These are phyloP conservation scores for Lipomyces sp. DNA, from an alignment of 805 yeast genomes.

Conservation along the genomic window DNA sequence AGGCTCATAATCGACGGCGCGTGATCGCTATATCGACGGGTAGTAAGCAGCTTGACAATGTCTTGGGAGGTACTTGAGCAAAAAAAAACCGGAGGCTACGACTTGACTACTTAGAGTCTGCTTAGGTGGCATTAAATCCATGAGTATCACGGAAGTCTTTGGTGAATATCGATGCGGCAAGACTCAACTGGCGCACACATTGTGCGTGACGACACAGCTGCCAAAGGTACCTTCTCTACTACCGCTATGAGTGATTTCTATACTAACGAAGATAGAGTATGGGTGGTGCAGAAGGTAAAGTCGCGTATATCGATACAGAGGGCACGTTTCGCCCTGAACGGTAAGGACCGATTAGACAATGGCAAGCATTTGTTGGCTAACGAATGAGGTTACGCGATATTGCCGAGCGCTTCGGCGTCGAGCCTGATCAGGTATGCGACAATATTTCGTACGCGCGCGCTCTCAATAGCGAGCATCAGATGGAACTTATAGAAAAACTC, in stretches of 20 bases:
- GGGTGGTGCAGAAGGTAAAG: conserved; percentile 85
- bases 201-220: conserved; percentile 75
- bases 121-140: conserved; percentile 67
- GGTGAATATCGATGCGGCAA: conserved; percentile 84
- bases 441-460: conserved; percentile 79
- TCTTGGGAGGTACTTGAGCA: conserved; percentile 56
- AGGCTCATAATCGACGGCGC: conserved; percentile 65
- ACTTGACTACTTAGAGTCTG: not conserved
- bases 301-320: conserved; percentile 78
- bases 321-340: conserved; percentile 78
- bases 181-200: conserved; percentile 79
- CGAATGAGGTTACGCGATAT: conserved; percentile 56
- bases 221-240: conserved; percentile 41
- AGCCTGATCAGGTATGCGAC: conserved; percentile 61
- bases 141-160: conserved; percentile 77
- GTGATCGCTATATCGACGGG: conserved; percentile 74
- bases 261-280: conserved; percentile 42
- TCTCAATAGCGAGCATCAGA: conserved; percentile 77
- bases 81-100: not conserved
- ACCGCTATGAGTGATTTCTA: not conserved
- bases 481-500: conserved; percentile 69
- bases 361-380: not conserved
- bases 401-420: conserved; percentile 70
- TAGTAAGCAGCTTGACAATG: conserved; percentile 66
- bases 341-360: not conserved